A percentile compares a stretch with the other conserved stretches of the same genome.
Conservation (phyloP, 768 basidiomycete species). For the Boletus bicolor region DNA sequence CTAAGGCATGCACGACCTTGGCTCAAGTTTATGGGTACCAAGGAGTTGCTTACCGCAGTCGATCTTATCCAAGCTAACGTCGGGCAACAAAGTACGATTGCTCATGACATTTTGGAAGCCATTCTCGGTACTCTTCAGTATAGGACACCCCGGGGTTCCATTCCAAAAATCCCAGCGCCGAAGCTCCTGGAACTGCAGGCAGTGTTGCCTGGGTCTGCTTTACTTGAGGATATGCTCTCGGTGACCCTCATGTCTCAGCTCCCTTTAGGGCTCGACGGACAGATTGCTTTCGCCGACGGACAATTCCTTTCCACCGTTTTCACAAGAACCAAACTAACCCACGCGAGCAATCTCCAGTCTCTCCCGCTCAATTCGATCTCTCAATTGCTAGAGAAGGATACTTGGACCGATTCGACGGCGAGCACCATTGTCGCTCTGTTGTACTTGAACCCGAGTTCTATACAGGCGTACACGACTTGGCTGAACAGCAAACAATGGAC, state of each 20-base stretch:
- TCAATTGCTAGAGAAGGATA: slow-evolving; percentile 39
- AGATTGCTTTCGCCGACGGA: slow-evolving; percentile 4
- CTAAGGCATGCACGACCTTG: slow-evolving; percentile 35
- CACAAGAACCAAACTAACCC: not conserved
- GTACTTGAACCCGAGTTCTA: slow-evolving; percentile 36
- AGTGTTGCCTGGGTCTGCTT: slow-evolving; percentile 32
- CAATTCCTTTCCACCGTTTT: slow-evolving; percentile 5
- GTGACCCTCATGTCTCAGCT: slow-evolving; percentile 36
- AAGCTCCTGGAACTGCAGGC: slow-evolving; percentile 39
- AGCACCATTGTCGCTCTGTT: slow-evolving; percentile 43
- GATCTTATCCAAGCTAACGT: slow-evolving; percentile 32
- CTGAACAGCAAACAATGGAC: slow-evolving; percentile 25
- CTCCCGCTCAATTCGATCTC: slow-evolving; percentile 26
- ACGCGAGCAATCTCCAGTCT: not conserved
- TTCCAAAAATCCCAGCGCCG: slow-evolving; percentile 27
- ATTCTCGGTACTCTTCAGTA: slow-evolving; percentile 35
- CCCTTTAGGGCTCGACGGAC: slow-evolving; percentile 30
- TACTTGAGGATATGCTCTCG: slow-evolving; percentile 50
- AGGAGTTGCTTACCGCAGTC: slow-evolving; percentile 43
- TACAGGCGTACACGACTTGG: slow-evolving; percentile 38
- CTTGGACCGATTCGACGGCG: slow-evolving; percentile 44
- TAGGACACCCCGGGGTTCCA: slow-evolving; percentile 3
- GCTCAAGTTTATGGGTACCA: slow-evolving; percentile 50
- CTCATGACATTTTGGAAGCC: slow-evolving; percentile 31
- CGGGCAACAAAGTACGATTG: not conserved